These are phyloP conservation scores for Exophiala bonariae DNA, from an alignment of 2,329 filamentous ascomycete genomes.

Conservation along the genomic window DNA sequence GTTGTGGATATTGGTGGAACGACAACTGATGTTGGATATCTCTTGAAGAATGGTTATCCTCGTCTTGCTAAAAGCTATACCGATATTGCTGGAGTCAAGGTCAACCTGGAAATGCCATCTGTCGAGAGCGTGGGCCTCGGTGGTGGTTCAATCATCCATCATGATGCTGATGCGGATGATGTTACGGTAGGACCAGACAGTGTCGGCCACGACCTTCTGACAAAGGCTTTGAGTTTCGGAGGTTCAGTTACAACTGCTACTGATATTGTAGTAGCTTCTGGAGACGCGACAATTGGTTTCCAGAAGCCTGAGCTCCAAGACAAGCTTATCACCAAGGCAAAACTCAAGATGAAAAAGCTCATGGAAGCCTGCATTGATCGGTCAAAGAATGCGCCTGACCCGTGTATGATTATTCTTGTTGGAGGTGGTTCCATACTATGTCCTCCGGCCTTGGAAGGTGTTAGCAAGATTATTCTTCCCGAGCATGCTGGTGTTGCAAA, in stretches of 20 bases:
- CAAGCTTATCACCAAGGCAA: slow-evolving; percentile 36
- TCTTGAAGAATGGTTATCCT: slow-evolving; percentile 63
- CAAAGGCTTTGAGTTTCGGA: slow-evolving; percentile 54
- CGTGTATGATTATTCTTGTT: slow-evolving; percentile 54
- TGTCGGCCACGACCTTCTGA: slow-evolving; percentile 53
- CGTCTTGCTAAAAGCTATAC: slow-evolving; percentile 60
- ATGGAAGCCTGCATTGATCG: slow-evolving; percentile 55
- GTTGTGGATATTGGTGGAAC: slow-evolving; percentile 69
- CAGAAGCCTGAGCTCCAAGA: slow-evolving; percentile 23
- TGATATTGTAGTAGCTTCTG: slow-evolving; percentile 49
- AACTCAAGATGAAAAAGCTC: slow-evolving; percentile 43
- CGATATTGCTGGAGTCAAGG: slow-evolving; percentile 58
- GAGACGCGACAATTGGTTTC: slow-evolving; percentile 29
- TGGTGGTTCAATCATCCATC: slow-evolving; percentile 51
- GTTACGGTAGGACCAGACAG: slow-evolving; percentile 56
- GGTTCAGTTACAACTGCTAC: slow-evolving; percentile 54
- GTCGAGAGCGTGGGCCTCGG: slow-evolving; percentile 58
- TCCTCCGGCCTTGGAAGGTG: slow-evolving; percentile 46
- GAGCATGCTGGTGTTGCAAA: slow-evolving; percentile 56
- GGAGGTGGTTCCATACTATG: slow-evolving; percentile 59
- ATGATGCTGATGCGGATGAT: slow-evolving; percentile 30
- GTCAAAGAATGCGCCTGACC: slow-evolving; percentile 56
- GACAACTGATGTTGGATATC: slow-evolving; percentile 63
- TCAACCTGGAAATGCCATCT: slow-evolving; percentile 60
- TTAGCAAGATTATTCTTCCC: slow-evolving; percentile 52